Conservation (phyloP, 148 eudicot species). For the Suaeda aralocaspica region DNA sequence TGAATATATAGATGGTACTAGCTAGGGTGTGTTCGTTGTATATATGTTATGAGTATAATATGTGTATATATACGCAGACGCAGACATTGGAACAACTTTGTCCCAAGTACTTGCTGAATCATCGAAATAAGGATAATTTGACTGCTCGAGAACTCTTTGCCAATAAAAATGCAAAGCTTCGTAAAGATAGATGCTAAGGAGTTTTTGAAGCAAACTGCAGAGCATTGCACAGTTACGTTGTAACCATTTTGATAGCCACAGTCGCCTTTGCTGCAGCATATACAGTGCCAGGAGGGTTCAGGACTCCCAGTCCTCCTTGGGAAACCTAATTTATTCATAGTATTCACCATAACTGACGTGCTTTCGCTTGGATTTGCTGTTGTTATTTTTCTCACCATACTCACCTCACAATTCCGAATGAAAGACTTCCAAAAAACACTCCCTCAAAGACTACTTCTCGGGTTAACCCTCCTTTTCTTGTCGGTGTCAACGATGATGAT, state of each 20-base stretch:
- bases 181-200: slow-evolving; percentile 7
- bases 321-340: slow-evolving; percentile 14
- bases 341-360: slow-evolving; percentile 9
- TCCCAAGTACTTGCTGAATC: background rate
- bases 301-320: slow-evolving; percentile 9
- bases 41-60: no score
- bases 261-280: slow-evolving; percentile 21
- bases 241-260: slow-evolving; percentile 14
- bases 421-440: slow-evolving; percentile 10
- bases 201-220: slow-evolving; percentile 11
- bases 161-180: background rate
- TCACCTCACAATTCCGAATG: slow-evolving; percentile 4
- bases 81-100: slow-evolving; percentile 7
- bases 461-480: slow-evolving; percentile 15
- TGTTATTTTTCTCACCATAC: slow-evolving; percentile 8
- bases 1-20: no score
- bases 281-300: slow-evolving; percentile 15
- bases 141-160: slow-evolving; percentile 12
- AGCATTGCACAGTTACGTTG: slow-evolving; percentile 14
- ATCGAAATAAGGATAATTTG: background rate
- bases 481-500: slow-evolving; percentile 17
- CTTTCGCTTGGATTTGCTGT: slow-evolving; percentile 10
- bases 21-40: no score
- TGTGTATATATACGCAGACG: background rate
- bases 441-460: slow-evolving; percentile 7